Conservation (phyloP, 805 yeast species). For the Starmerella vaccinii region DNA sequence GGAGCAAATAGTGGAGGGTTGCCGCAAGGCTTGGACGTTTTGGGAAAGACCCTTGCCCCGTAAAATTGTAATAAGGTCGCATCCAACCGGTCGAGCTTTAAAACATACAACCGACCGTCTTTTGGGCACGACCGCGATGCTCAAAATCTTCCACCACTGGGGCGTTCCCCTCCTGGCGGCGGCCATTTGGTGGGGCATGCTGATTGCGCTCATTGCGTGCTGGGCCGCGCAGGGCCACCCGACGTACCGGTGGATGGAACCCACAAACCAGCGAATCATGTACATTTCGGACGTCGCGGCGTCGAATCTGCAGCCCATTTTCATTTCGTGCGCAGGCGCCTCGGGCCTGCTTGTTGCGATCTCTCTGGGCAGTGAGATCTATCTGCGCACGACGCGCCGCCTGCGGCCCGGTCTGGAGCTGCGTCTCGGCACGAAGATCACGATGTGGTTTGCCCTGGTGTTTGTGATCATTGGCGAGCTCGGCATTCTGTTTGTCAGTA, state of each 20-base stretch:
- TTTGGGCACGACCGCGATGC: constrained; percentile 15
- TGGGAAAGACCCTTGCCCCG: constrained; percentile 1
- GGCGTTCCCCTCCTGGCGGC: constrained; percentile 55
- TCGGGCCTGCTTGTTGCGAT: constrained; percentile 68
- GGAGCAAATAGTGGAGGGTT: not conserved
- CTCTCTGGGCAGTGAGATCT: constrained; percentile 52
- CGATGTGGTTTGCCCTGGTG: constrained; percentile 35
- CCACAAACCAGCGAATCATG: constrained; percentile 35
- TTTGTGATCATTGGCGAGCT: constrained; percentile 52
- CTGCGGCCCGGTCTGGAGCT: constrained; percentile 36
- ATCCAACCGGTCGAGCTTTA: not conserved
- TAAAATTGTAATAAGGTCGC: not conserved
- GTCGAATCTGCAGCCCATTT: constrained; percentile 62
- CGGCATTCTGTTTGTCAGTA: constrained; percentile 63
- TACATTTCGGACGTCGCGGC: constrained; percentile 86
- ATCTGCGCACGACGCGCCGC: constrained; percentile 47
- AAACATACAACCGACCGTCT: not conserved
- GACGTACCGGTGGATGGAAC: constrained; percentile 47
- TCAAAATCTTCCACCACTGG: constrained; percentile 31
- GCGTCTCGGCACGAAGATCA: constrained; percentile 27
- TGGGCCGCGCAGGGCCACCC: constrained; percentile 84
- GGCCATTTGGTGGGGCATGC: constrained; percentile 85
- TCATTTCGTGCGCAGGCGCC: constrained; percentile 65
- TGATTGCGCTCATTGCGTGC: constrained; percentile 60
- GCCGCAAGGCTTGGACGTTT: constrained; percentile 2